A percentile compares a stretch with the other conserved stretches of the same genome.
Evolutionary conservation across 78 protist genomes (phyloP).

Genomic region (Guillardia theta): DNA sequence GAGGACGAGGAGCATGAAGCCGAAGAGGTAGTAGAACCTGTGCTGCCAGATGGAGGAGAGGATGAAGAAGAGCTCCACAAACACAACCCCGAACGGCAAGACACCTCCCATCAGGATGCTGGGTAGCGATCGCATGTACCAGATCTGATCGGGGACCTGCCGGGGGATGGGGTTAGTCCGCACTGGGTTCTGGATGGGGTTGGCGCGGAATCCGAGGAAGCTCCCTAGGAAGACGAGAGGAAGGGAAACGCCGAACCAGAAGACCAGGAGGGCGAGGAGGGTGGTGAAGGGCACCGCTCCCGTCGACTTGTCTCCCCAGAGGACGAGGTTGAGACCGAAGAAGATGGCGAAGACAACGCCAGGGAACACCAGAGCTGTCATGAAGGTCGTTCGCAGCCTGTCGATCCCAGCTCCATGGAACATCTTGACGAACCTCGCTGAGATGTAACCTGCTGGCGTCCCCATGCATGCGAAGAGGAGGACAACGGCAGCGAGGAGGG

Average conservation of each 20-base stretch:
- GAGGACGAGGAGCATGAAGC: slow-evolving; percentile 87
- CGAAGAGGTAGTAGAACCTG: slow-evolving; percentile 72
- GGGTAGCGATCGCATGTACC: slow-evolving; percentile 53
- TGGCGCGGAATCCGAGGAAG: slow-evolving; percentile 81
- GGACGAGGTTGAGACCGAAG: slow-evolving; percentile 67
- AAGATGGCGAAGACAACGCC: slow-evolving; percentile 63
- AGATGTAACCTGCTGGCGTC: neutral
- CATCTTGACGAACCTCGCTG: slow-evolving; percentile 59
- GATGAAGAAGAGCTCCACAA: slow-evolving; percentile 93
- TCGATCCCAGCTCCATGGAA: slow-evolving; percentile 62
- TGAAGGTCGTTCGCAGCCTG: slow-evolving; percentile 65
- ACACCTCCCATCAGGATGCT: slow-evolving; percentile 89
- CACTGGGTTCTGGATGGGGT: slow-evolving; percentile 66
- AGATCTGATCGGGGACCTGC: slow-evolving; percentile 54
- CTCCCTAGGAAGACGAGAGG: slow-evolving; percentile 93
- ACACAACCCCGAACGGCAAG: slow-evolving; percentile 93
- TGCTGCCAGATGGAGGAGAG: slow-evolving; percentile 83
- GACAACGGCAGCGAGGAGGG: slow-evolving; percentile 72
- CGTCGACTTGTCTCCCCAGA: slow-evolving; percentile 52
- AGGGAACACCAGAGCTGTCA: slow-evolving; percentile 69
- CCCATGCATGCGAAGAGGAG: slow-evolving; percentile 86
- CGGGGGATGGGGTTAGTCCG: slow-evolving; percentile 91
- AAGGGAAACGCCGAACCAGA: slow-evolving; percentile 90
- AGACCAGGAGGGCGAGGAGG: slow-evolving; percentile 63
- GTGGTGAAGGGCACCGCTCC: slow-evolving; percentile 79